Percentiles rank a stretch among this genome's conserved stretches.
Conservation (phyloP, 441 rosid genomes). For the Populus hybrid region DNA sequence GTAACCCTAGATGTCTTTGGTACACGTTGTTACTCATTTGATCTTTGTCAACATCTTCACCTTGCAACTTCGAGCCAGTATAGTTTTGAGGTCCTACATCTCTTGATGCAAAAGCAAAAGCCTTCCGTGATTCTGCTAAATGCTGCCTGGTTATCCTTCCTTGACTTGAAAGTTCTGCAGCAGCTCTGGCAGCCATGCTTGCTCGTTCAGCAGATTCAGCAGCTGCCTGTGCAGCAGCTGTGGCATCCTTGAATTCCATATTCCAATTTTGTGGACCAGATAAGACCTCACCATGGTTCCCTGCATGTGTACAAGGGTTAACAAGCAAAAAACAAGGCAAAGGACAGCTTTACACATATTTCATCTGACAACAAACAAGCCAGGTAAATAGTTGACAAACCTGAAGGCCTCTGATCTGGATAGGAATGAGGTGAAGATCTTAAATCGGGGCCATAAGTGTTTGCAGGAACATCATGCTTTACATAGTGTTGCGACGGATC, state of each 20-base stretch:
- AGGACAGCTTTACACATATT: neutral
- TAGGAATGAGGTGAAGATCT: conserved; percentile 33
- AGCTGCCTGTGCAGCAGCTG: conserved; percentile 92
- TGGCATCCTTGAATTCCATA: conserved; percentile 84
- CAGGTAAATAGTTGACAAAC: conserved; percentile 29
- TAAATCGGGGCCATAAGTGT: conserved; percentile 29
- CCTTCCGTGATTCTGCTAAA: conserved; percentile 37
- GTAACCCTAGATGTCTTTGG: conserved; percentile 31
- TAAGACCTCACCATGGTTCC: conserved; percentile 30
- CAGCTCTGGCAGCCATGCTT: conserved; percentile 92
- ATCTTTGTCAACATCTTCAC: conserved; percentile 26
- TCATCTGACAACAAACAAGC: neutral
- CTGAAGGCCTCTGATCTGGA: conserved; percentile 39
- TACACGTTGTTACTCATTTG: conserved; percentile 26
- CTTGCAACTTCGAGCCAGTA: conserved; percentile 34
- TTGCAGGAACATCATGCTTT: conserved; percentile 32
- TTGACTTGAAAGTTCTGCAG: conserved; percentile 79
- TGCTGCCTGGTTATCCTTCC: conserved; percentile 48
- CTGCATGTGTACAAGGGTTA: conserved; percentile 31
- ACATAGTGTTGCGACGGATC: conserved; percentile 32
- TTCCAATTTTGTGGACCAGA: conserved; percentile 52
- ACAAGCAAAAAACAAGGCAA: conserved; percentile 6
- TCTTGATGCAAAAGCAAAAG: conserved; percentile 35
- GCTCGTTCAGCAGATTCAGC: conserved; percentile 98
- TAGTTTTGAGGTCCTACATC: conserved; percentile 31